phyloP scores from a whole-genome alignment of 73 alveolate species.

The Uronychia setigera region DNA sequence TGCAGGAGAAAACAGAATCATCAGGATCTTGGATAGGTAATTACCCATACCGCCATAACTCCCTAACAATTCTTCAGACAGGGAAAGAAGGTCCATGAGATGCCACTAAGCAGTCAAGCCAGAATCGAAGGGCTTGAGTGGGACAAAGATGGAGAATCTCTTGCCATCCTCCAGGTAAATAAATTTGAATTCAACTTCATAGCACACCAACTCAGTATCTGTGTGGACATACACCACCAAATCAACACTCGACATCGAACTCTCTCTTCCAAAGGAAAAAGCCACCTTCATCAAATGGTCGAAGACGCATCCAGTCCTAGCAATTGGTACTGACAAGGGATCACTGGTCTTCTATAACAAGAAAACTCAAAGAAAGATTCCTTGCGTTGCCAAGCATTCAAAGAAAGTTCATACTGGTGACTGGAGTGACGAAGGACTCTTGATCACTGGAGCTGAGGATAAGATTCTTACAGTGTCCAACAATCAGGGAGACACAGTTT shows the following conservation, averaged over 20 bases:
- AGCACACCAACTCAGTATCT: constrained; percentile 54
- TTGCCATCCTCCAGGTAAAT: constrained; percentile 92
- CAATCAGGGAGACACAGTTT: constrained; percentile 87
- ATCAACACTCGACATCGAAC: constrained; percentile 65
- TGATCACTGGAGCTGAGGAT: constrained; percentile 95
- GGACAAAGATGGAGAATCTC: constrained; percentile 97
- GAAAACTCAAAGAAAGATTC: constrained; percentile 93
- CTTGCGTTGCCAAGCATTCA: constrained; percentile 98
- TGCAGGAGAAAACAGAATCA: constrained; percentile 83
- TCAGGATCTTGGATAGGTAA: constrained; percentile 79
- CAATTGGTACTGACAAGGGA: constrained; percentile 99
- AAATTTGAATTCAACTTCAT: constrained; percentile 52
- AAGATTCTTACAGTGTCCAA: constrained; percentile 93
- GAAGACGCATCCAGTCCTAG: constrained; percentile 91
- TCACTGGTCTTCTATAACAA: constrained; percentile 96
- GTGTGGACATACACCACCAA: constrained; percentile 68
- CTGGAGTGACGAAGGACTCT: constrained; percentile 89
- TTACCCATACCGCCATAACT: background rate
- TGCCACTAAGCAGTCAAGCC: constrained; percentile 76
- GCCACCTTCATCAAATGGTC: constrained; percentile 97
- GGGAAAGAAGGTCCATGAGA: constrained; percentile 90
- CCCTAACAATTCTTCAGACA: constrained; percentile 31
- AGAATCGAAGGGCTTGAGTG: constrained; percentile 89
- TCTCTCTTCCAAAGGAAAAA: constrained; percentile 71
- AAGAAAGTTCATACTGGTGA: constrained; percentile 93